phyloP scores from a whole-genome alignment of 805 yeast species.

The Candida coquimbonensis region DNA sequence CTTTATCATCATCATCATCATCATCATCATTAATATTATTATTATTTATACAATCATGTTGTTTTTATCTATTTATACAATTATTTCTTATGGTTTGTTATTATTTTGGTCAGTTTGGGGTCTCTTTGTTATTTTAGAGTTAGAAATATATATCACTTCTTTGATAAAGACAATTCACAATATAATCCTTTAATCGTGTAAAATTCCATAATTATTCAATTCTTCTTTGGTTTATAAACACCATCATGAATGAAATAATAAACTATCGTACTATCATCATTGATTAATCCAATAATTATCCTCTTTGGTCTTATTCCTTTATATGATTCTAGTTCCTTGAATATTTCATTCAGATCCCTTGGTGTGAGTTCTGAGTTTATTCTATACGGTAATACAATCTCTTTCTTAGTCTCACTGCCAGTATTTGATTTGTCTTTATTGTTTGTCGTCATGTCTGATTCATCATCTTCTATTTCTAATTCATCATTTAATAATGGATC shows the following conservation, averaged over 20 bases:
- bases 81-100: no score
- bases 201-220: slow-evolving; percentile 10
- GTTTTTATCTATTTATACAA: no score
- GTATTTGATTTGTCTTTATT: background rate
- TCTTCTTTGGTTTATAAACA: slow-evolving; percentile 53
- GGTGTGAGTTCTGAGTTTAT: slow-evolving; percentile 29
- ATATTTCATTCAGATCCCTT: slow-evolving; percentile 33
- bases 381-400: slow-evolving; percentile 30
- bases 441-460: no score
- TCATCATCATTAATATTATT: no score
- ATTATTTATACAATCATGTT: no score
- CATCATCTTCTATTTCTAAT: background rate
- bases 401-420: slow-evolving; percentile 2
- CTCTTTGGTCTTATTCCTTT: slow-evolving; percentile 31
- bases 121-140: no score
- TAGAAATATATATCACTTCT: no score
- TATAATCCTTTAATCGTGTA: no score
- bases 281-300: slow-evolving; percentile 48
- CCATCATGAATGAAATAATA: slow-evolving; percentile 66
- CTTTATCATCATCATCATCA: no score
- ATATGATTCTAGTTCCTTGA: slow-evolving; percentile 21
- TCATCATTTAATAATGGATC: slow-evolving; percentile 18
- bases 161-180: no score
- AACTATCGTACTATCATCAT: slow-evolving; percentile 64
- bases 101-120: no score